Conservation (phyloP, 2,329 filamentous ascomycete genomes). For the Rhytidhysteron rufulum region DNA sequence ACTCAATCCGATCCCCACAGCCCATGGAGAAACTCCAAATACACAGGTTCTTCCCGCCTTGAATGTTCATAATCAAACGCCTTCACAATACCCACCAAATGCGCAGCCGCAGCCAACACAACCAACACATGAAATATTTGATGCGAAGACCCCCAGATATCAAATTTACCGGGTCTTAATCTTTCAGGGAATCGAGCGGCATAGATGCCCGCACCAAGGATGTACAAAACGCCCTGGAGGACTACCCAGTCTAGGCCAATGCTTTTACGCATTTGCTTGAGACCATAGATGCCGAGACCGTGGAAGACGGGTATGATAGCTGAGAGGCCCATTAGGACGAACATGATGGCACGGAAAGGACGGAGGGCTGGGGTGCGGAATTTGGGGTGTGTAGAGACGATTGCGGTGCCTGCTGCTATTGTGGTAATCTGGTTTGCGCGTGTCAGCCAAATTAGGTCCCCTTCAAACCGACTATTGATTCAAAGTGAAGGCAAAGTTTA, state of each 20-base stretch:
- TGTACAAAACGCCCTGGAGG: constrained; percentile 77
- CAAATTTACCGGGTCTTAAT: constrained; percentile 71
- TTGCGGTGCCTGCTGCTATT: constrained; percentile 71
- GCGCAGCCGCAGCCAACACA: constrained; percentile 73
- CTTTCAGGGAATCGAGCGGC: constrained; percentile 84
- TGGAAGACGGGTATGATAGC: constrained; percentile 81
- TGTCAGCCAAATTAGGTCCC: constrained; percentile 3
- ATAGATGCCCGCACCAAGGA: constrained; percentile 80
- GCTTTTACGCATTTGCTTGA: constrained; percentile 60
- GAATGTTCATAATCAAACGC: constrained; percentile 85
- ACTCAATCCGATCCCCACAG: constrained; percentile 8
- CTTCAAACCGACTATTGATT: not conserved
- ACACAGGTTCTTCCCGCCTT: constrained; percentile 12
- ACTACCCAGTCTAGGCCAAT: constrained; percentile 81
- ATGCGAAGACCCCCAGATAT: constrained; percentile 90
- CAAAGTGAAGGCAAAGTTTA: constrained; percentile 40
- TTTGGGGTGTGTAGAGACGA: constrained; percentile 72
- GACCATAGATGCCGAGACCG: constrained; percentile 65
- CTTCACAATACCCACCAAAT: constrained; percentile 75
- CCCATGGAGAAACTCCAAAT: constrained; percentile 11
- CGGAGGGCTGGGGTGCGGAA: constrained; percentile 84
- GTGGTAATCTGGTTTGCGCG: constrained; percentile 61
- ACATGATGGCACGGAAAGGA: constrained; percentile 83
- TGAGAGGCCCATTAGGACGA: constrained; percentile 79
- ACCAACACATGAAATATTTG: constrained; percentile 95